A percentile compares a stretch with the other conserved stretches of the same genome.
phyloP scores from a whole-genome alignment of 2,329 filamentous ascomycete genomes.

The Ustilaginoidea virens region DNA sequence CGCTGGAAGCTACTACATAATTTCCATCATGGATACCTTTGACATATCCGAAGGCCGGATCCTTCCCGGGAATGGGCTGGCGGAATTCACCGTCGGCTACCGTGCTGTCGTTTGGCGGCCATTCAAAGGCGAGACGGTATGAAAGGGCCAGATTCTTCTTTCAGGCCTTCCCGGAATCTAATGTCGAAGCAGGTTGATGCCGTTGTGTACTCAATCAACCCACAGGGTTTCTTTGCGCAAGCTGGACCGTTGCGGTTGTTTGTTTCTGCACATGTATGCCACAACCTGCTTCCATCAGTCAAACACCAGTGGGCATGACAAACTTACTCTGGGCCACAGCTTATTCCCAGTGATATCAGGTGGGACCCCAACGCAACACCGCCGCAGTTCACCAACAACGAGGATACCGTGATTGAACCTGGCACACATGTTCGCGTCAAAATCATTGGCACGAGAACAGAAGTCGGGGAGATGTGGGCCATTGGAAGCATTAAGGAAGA shows the following conservation, averaged over 20 bases:
- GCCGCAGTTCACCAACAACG: slow-evolving; percentile 92
- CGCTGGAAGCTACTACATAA: slow-evolving; percentile 92
- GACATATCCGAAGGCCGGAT: slow-evolving; percentile 90
- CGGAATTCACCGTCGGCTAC: slow-evolving; percentile 90
- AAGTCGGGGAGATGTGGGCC: slow-evolving; percentile 89
- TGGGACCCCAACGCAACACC: slow-evolving; percentile 93
- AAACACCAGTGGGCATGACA: no score
- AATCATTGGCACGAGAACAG: slow-evolving; percentile 82
- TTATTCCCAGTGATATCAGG: slow-evolving; percentile 83
- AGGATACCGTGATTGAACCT: slow-evolving; percentile 84
- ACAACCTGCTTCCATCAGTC: no score
- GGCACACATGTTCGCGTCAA: slow-evolving; percentile 89
- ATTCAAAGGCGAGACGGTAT: slow-evolving; percentile 94
- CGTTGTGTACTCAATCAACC: slow-evolving; percentile 80
- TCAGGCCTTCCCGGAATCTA: slow-evolving; percentile 11
- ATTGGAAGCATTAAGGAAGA: slow-evolving; percentile 93
- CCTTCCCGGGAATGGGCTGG: slow-evolving; percentile 76
- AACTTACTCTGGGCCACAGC: slow-evolving; percentile 29
- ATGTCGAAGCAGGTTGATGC: slow-evolving; percentile 62
- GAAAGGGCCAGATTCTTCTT: slow-evolving; percentile 15
- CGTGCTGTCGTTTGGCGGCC: slow-evolving; percentile 95
- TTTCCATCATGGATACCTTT: slow-evolving; percentile 93
- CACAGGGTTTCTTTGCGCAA: slow-evolving; percentile 79
- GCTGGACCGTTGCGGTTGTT: slow-evolving; percentile 67
- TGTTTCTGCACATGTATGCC: slow-evolving; percentile 64